A percentile compares a stretch with the other conserved stretches of the same genome.
Evolutionary conservation across 2,329 filamentous ascomycete genomes (phyloP).

Genomic region (Epichloe baconii): DNA sequence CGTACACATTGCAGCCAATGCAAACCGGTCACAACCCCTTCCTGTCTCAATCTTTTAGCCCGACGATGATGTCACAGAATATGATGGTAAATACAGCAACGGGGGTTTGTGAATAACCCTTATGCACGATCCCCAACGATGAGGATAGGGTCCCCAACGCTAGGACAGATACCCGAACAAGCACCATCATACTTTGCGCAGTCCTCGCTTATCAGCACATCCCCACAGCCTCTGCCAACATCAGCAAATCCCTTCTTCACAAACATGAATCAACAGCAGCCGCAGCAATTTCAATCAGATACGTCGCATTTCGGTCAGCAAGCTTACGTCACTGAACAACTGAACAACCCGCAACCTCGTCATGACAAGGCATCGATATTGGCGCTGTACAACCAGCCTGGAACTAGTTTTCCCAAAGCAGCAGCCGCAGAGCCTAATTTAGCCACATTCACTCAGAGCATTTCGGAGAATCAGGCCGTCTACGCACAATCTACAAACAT

Average conservation of each 20-base stretch:
- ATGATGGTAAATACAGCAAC: constrained; percentile 28
- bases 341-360: constrained; percentile 29
- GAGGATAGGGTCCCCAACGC: constrained; percentile 34
- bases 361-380: constrained; percentile 64
- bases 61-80: constrained; percentile 20
- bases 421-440: constrained; percentile 17
- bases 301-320: constrained; percentile 13
- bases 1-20: constrained; percentile 22
- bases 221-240: constrained; percentile 17
- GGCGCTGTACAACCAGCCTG: constrained; percentile 56
- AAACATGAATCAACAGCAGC: constrained; percentile 16
- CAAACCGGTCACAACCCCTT: constrained; percentile 40
- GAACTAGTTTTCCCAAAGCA: constrained; percentile 31
- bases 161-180: constrained; percentile 41
- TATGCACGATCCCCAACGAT: constrained; percentile 37
- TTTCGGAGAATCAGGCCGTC: constrained; percentile 16
- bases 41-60: constrained; percentile 25
- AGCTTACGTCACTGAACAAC: constrained; percentile 18
- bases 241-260: constrained; percentile 26
- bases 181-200: constrained; percentile 33
- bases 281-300: constrained; percentile 8
- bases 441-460: constrained; percentile 15
- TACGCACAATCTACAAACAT: constrained; percentile 15
- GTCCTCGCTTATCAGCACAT: constrained; percentile 25
- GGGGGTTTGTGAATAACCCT: constrained; percentile 30